A percentile compares a stretch with the other conserved stretches of the same genome.
Conservation (phyloP, 129 eudicot genomes). For the Flaveria ramosissima region DNA sequence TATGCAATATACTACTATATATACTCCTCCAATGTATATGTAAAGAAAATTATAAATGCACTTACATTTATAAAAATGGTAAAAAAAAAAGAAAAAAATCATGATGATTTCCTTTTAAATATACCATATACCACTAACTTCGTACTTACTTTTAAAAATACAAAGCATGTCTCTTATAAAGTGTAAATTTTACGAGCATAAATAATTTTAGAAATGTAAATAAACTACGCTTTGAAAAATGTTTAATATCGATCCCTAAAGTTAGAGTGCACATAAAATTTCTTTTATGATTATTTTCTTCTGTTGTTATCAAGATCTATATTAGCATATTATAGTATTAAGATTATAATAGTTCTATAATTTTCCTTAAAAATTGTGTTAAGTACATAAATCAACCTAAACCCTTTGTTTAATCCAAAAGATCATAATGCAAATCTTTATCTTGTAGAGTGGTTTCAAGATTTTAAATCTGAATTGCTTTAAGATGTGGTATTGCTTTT, state of each 20-base stretch:
- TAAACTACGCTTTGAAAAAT: too few relatives aligned
- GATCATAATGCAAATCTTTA: constrained; percentile 6
- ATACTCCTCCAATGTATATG: too few relatives aligned
- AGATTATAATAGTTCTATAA: background rate
- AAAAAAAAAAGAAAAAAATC: background rate
- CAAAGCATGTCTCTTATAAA: background rate
- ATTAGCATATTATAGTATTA: background rate
- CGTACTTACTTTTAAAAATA: too few relatives aligned
- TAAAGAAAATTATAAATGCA: too few relatives aligned
- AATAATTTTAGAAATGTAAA: background rate
- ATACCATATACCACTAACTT: too few relatives aligned
- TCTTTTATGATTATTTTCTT: too few relatives aligned
- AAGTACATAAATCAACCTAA: background rate
- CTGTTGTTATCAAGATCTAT: background rate
- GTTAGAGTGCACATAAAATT: too few relatives aligned
- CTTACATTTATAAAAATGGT: background rate
- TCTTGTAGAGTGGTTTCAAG: constrained; percentile 23
- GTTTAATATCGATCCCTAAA: too few relatives aligned
- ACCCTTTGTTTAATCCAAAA: constrained; percentile 11
- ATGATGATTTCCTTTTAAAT: too few relatives aligned
- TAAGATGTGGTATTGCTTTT: constrained; percentile 4
- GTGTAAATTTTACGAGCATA: background rate
- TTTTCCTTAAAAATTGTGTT: background rate
- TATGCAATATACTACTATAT: too few relatives aligned
- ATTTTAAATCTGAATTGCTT: constrained; percentile 12